Conservation (phyloP, 73 alveolate species). For the Tetrahymena borealis region DNA sequence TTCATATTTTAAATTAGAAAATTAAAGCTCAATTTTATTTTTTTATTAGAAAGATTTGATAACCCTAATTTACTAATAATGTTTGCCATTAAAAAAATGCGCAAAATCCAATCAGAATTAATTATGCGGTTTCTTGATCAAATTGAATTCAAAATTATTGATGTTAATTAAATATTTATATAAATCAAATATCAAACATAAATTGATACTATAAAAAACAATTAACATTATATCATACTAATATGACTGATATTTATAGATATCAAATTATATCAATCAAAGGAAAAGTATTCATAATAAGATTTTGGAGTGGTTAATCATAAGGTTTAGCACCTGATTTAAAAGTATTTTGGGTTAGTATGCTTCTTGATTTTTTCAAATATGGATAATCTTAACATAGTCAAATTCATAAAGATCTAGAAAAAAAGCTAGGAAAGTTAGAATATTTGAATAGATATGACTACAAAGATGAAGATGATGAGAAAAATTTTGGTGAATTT, state of each 20-base stretch:
- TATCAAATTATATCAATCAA: not conserved
- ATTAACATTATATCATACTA: no score
- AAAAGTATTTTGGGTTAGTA: not conserved
- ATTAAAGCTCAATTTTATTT: no score
- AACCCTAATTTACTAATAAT: no score
- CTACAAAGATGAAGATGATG: not conserved
- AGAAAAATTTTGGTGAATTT: not conserved
- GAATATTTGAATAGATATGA: not conserved
- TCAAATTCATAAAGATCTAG: not conserved
- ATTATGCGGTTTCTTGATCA: no score
- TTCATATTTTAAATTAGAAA: no score
- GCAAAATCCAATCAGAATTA: no score
- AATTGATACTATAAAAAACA: no score
- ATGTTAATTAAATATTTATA: no score
- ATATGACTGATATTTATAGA: not conserved
- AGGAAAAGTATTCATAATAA: not conserved
- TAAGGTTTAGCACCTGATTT: not conserved
- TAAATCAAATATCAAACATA: no score
- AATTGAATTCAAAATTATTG: no score
- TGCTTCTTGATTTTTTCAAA: not conserved
- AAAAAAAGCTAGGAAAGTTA: not conserved
- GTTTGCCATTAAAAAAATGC: no score
- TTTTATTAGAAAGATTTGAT: no score
- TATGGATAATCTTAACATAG: not conserved
- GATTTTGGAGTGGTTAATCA: not conserved